Evolutionary conservation across 768 basidiomycete species (phyloP).

Genomic region (Pulveroboletus ravenelii): DNA sequence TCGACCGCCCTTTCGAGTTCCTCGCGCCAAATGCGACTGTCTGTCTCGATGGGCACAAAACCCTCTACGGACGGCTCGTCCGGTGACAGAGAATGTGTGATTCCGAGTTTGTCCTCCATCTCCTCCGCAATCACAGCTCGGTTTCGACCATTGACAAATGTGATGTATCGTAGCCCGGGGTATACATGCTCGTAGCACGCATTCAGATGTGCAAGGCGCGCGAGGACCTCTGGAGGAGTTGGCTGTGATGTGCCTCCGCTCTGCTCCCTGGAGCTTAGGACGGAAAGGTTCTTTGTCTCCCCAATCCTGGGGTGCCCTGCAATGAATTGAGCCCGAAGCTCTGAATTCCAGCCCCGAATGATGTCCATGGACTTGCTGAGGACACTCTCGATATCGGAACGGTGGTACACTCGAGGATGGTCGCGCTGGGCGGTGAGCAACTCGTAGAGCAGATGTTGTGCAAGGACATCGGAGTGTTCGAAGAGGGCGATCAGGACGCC

Average conservation of each 20-base stretch:
- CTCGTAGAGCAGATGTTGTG: conserved; percentile 48
- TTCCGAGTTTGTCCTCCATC: conserved; percentile 64
- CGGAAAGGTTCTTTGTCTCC: conserved; percentile 69
- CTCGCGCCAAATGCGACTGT: conserved; percentile 48
- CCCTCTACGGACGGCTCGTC: conserved; percentile 31
- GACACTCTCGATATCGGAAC: conserved; percentile 46
- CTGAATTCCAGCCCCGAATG: conserved; percentile 50
- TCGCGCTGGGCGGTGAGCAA: conserved; percentile 33
- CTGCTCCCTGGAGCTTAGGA: conserved; percentile 78
- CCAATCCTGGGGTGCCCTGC: conserved; percentile 89
- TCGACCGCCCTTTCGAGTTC: conserved; percentile 71
- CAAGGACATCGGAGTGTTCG: conserved; percentile 63
- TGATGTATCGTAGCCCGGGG: conserved; percentile 80
- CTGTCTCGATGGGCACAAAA: conserved; percentile 35
- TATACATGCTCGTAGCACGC: conserved; percentile 68
- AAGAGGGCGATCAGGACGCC: conserved; percentile 45
- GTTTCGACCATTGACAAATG: conserved; percentile 84
- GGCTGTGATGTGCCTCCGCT: conserved; percentile 41
- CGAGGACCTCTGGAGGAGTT: conserved; percentile 72
- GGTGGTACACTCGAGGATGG: conserved; percentile 18
- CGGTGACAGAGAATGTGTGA: conserved; percentile 47
- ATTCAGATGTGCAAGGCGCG: conserved; percentile 71
- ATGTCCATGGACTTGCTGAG: conserved; percentile 49
- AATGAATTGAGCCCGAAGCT: conserved; percentile 59
- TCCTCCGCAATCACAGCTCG: conserved; percentile 68